Evolutionary conservation across 495 filamentous ascomycete genomes (phyloP).

Genomic region (Halenospora varia): DNA sequence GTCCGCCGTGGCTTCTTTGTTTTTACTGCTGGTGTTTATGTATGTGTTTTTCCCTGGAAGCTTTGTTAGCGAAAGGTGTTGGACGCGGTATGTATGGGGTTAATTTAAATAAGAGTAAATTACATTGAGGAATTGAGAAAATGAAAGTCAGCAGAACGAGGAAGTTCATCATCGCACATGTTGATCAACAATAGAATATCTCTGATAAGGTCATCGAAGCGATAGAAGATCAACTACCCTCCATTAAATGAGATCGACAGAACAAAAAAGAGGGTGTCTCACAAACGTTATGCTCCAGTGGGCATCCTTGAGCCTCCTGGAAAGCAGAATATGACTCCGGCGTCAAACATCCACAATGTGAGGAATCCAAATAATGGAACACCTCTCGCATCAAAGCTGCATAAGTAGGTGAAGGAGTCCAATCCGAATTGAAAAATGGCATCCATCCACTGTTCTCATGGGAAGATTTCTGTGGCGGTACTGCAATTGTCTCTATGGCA

Average conservation of each 20-base stretch:
- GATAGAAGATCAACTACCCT: no score
- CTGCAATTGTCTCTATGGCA: neutral
- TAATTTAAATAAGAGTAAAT: no score
- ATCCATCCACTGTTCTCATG: neutral
- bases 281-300: neutral
- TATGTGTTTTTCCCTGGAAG: neutral
- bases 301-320: slow-evolving; percentile 1
- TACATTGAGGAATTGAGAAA: no score
- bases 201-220: no score
- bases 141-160: no score
- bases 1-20: neutral
- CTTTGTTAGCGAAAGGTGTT: neutral
- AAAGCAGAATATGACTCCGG: slow-evolving; percentile 5
- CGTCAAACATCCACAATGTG: neutral
- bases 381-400: neutral
- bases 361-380: neutral
- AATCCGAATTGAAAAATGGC: neutral
- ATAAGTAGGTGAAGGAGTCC: neutral
- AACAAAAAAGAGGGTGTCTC: no score
- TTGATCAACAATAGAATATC: no score
- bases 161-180: no score
- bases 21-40: neutral
- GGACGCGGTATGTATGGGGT: neutral
- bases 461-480: neutral
- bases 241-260: no score